phyloP scores from a whole-genome alignment of 257 asterid species.

The Phtheirospermum japonicum region DNA sequence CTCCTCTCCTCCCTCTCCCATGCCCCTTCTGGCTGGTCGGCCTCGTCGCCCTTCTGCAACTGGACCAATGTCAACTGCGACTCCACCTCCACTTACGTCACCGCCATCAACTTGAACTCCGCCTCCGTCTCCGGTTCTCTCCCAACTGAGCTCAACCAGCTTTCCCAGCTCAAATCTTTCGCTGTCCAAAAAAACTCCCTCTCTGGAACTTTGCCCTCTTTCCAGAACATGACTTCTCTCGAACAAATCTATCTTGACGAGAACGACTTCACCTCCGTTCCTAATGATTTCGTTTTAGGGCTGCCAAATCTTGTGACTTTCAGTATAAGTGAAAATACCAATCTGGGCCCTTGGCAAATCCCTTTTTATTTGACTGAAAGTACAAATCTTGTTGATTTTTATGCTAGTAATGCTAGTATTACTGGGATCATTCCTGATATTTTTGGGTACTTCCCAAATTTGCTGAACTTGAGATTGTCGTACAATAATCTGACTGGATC shows the following conservation, averaged over 20 bases:
- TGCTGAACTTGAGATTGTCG: slow-evolving; percentile 59
- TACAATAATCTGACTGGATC: slow-evolving; percentile 74
- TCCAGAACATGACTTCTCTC: slow-evolving; percentile 59
- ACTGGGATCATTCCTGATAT: slow-evolving; percentile 67
- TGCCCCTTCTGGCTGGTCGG: slow-evolving; percentile 66
- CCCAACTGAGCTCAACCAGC: slow-evolving; percentile 58
- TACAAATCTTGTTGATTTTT: slow-evolving; percentile 42
- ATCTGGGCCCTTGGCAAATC: slow-evolving; percentile 58
- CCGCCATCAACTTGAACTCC: slow-evolving; percentile 49
- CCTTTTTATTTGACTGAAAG: slow-evolving; percentile 55
- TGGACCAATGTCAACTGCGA: slow-evolving; percentile 71
- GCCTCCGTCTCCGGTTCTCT: slow-evolving; percentile 61
- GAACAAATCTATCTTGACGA: slow-evolving; percentile 47
- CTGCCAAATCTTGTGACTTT: slow-evolving; percentile 39
- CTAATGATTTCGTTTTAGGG: slow-evolving; percentile 60
- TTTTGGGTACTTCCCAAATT: slow-evolving; percentile 52
- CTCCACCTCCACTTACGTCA: slow-evolving; percentile 40
- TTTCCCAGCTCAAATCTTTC: slow-evolving; percentile 52
- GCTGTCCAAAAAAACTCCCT: slow-evolving; percentile 63
- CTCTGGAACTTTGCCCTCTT: slow-evolving; percentile 67
- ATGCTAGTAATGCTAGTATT: slow-evolving; percentile 59
- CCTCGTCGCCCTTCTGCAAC: slow-evolving; percentile 46
- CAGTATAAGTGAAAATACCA: slow-evolving; percentile 49
- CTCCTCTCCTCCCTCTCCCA: slow-evolving; percentile 58
- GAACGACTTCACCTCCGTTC: slow-evolving; percentile 49